Conservation (phyloP, 2,329 filamentous ascomycete species). For the Aspergillus pseudotamarii region DNA sequence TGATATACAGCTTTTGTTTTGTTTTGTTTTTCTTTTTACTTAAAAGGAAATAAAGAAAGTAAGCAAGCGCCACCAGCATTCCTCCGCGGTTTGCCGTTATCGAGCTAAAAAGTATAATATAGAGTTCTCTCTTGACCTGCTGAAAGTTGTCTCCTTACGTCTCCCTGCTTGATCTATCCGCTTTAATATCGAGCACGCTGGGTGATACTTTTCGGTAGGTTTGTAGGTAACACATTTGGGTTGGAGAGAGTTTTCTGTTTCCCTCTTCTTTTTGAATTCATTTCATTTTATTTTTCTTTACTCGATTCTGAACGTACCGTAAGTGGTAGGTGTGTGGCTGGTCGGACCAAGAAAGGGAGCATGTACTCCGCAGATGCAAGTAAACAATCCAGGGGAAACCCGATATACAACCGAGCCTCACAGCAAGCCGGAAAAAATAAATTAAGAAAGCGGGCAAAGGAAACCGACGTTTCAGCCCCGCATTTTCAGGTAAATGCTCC, state of each 20-base stretch:
- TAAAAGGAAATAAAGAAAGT: neutral
- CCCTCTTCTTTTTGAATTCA: no score
- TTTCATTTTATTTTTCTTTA: neutral
- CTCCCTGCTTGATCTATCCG: neutral
- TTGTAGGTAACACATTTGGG: neutral
- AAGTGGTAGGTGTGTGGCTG: neutral
- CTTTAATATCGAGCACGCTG: neutral
- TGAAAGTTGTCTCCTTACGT: neutral
- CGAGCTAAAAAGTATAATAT: neutral
- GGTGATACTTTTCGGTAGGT: neutral
- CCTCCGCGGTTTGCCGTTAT: neutral
- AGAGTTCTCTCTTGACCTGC: neutral
- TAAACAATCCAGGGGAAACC: neutral
- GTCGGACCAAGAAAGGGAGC: neutral
- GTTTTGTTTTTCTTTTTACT: neutral
- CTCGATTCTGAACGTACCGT: neutral
- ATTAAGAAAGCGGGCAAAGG: neutral
- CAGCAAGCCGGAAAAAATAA: neutral
- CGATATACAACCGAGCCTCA: neutral
- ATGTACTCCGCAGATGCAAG: neutral
- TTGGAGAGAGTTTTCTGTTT: neutral
- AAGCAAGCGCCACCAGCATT: neutral
- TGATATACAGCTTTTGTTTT: no score
- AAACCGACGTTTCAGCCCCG: conserved; percentile 1
- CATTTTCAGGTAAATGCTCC: neutral